These are phyloP conservation scores for Eutrema japonicum DNA, from an alignment of 345 rosid genomes.

Conservation along the genomic window DNA sequence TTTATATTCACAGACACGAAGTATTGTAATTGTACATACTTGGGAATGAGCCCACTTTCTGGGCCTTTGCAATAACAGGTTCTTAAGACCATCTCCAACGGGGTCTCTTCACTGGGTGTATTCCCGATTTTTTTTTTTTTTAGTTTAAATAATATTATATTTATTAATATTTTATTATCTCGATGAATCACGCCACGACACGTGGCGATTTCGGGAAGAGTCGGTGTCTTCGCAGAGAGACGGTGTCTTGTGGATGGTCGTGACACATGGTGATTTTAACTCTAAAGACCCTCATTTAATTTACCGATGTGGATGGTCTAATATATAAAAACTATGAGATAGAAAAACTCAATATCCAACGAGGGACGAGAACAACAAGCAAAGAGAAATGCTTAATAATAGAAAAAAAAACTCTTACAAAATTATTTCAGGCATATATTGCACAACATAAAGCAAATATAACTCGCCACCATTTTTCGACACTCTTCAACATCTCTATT, in stretches of 20 bases:
- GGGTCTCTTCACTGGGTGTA: too few relatives aligned
- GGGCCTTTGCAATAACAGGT: neutral
- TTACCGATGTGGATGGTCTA: too few relatives aligned
- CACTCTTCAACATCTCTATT: constrained; percentile 10
- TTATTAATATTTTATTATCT: too few relatives aligned
- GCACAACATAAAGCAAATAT: constrained; percentile 19
- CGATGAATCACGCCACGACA: too few relatives aligned
- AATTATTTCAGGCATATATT: constrained; percentile 20
- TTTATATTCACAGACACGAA: neutral
- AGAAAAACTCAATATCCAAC: constrained; percentile 10
- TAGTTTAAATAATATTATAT: too few relatives aligned
- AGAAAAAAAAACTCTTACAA: constrained; percentile 15
- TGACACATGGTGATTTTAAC: too few relatives aligned
- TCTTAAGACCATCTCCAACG: too few relatives aligned
- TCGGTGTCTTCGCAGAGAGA: too few relatives aligned
- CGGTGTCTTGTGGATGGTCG: too few relatives aligned
- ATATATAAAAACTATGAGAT: neutral
- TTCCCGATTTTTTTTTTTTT: too few relatives aligned
- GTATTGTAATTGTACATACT: neutral
- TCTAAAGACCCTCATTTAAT: too few relatives aligned
- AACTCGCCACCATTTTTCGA: constrained; percentile 8
- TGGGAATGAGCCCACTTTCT: neutral
- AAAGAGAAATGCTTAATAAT: neutral
- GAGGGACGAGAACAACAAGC: neutral
- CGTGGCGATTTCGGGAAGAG: too few relatives aligned